These are phyloP conservation scores for Suillus placidus DNA, from an alignment of 768 basidiomycete genomes.

Conservation along the genomic window DNA sequence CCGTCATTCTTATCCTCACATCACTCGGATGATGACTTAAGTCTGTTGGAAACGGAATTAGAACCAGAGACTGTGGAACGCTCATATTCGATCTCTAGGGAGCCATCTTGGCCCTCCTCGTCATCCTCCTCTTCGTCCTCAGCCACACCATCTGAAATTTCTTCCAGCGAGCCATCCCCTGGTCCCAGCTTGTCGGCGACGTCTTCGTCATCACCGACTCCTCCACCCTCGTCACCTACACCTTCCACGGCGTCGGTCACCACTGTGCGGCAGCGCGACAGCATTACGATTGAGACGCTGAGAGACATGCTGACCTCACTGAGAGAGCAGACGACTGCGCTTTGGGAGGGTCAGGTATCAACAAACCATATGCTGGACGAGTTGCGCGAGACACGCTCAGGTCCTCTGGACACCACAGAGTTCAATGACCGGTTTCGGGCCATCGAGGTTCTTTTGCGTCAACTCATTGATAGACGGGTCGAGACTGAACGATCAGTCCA, in stretches of 20 bases:
- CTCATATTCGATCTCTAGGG: not conserved
- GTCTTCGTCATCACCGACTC: constrained; percentile 38
- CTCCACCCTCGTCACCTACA: constrained; percentile 40
- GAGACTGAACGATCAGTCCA: constrained; percentile 16
- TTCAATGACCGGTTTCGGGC: constrained; percentile 32
- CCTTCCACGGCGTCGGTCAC: constrained; percentile 39
- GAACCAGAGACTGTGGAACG: constrained; percentile 25
- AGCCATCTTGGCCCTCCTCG: constrained; percentile 40
- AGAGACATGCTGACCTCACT: constrained; percentile 59
- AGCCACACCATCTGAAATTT: constrained; percentile 36
- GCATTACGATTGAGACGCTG: constrained; percentile 45
- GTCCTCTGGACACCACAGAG: constrained; percentile 44
- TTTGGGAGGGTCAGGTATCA: constrained; percentile 64
- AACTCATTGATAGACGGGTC: constrained; percentile 13
- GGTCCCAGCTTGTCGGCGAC: constrained; percentile 43
- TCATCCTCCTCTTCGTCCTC: constrained; percentile 36
- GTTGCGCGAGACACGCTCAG: constrained; percentile 50
- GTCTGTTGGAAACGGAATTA: constrained; percentile 44
- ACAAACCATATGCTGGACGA: constrained; percentile 66
- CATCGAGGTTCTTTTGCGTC: constrained; percentile 29
- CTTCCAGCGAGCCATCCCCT: constrained; percentile 37
- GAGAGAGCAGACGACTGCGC: constrained; percentile 55
- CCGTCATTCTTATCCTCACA: constrained; percentile 59
- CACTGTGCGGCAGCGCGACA: constrained; percentile 40
- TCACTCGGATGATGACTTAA: constrained; percentile 69